Percentiles rank a stretch among this genome's conserved stretches.
Conservation (phyloP, 306 rosid species). For the Amphicarpaea edgeworthii region DNA sequence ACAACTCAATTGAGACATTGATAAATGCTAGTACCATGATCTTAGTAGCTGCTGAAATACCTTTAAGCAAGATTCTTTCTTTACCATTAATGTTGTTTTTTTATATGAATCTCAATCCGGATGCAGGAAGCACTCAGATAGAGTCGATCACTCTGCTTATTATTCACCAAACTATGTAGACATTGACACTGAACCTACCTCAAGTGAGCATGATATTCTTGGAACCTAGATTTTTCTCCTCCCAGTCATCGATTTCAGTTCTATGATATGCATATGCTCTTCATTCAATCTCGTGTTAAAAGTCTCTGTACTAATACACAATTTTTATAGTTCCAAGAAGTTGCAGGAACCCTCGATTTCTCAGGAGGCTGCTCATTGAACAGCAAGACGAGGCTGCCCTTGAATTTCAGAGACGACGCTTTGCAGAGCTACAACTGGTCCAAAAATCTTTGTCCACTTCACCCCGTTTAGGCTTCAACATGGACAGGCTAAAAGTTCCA, state of each 20-base stretch:
- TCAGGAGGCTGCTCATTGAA: constrained; percentile 57
- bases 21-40: background rate
- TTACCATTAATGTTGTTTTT: background rate
- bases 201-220: constrained; percentile 61
- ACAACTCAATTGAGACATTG: background rate
- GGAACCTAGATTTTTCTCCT: constrained; percentile 9
- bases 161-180: constrained; percentile 52
- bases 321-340: constrained; percentile 54
- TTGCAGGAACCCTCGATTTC: constrained; percentile 41
- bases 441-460: constrained; percentile 45
- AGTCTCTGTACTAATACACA: constrained; percentile 10
- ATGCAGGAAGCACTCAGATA: constrained; percentile 68
- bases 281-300: background rate
- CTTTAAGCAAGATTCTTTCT: background rate
- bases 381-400: constrained; percentile 57
- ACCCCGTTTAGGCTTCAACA: constrained; percentile 48
- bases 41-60: background rate
- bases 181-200: constrained; percentile 57
- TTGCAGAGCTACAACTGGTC: constrained; percentile 53
- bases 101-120: constrained; percentile 3
- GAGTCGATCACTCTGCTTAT: constrained; percentile 53
- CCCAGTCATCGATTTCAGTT: background rate
- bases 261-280: background rate
- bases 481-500: constrained; percentile 47
- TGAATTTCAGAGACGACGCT: constrained; percentile 57